Evolutionary conservation across 2,329 filamentous ascomycete species (phyloP).

Genomic region (Calonectria crousiana): DNA sequence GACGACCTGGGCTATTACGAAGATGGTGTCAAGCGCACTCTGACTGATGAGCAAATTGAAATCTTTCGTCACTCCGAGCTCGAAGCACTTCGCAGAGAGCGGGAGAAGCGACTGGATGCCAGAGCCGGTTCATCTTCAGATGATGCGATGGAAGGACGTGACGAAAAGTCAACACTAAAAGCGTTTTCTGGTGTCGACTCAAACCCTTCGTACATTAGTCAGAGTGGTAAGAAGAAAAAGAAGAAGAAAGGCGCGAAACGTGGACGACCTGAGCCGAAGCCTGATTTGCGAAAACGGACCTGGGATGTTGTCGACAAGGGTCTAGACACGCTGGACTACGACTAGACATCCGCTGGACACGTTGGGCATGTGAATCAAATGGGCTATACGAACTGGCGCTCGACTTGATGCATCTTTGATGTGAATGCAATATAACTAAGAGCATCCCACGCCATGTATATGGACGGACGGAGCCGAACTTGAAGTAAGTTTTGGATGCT

Average conservation of each 20-base stretch:
- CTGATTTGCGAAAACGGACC: constrained; percentile 74
- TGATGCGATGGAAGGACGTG: constrained; percentile 30
- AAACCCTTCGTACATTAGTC: constrained; percentile 25
- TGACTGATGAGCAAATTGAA: constrained; percentile 91
- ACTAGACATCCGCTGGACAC: constrained; percentile 45
- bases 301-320: constrained; percentile 75
- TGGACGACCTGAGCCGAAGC: constrained; percentile 62
- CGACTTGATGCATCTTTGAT: background rate
- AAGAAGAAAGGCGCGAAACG: constrained; percentile 55
- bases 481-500: constrained; percentile 26
- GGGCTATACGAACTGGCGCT: background rate
- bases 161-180: constrained; percentile 15
- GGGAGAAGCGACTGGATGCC: constrained; percentile 47
- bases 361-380: background rate
- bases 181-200: constrained; percentile 25
- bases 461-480: constrained; percentile 3
- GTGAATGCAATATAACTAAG: background rate
- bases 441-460: background rate
- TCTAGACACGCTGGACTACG: constrained; percentile 71
- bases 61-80: constrained; percentile 94
- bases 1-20: constrained; percentile 85
- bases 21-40: constrained; percentile 87
- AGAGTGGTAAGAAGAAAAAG: constrained; percentile 43
- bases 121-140: constrained; percentile 26
- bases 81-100: constrained; percentile 73